Percentiles rank a stretch among this genome's conserved stretches.
These are phyloP conservation scores for Castanea sativa DNA, from an alignment of 306 rosid genomes.

Conservation along the genomic window DNA sequence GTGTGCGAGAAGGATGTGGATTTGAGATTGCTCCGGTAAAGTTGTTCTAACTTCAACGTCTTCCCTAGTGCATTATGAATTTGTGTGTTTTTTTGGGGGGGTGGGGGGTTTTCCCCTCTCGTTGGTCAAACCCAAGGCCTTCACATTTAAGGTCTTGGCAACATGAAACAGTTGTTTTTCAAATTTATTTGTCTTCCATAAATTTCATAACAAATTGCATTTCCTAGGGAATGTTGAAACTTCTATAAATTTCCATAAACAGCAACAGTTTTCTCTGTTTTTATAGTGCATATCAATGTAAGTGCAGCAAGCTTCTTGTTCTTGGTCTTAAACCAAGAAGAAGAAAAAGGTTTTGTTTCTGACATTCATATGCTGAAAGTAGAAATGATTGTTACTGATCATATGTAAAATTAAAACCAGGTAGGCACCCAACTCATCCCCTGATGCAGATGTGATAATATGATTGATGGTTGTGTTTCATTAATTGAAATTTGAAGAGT, in stretches of 20 bases:
- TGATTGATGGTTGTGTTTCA: background rate
- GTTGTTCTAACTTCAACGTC: constrained; percentile 7
- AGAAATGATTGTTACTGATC: background rate
- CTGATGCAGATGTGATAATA: background rate
- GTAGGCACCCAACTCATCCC: too few species aligned
- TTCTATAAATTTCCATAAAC: background rate
- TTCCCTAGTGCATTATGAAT: constrained; percentile 7
- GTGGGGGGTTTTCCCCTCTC: too few species aligned
- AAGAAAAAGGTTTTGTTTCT: background rate
- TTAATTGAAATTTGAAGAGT: background rate
- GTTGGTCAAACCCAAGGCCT: background rate
- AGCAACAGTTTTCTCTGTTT: background rate
- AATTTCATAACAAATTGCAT: background rate
- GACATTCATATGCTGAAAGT: background rate
- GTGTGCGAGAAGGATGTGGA: constrained; percentile 89
- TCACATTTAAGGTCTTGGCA: background rate
- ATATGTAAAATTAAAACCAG: too few species aligned
- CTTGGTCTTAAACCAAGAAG: background rate
- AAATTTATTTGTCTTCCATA: too few species aligned
- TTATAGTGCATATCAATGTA: background rate
- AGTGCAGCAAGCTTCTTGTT: background rate
- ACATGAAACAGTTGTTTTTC: too few species aligned
- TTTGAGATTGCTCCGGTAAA: constrained; percentile 95
- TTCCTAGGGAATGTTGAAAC: background rate
- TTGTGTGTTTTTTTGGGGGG: too few species aligned